Percentiles rank a stretch among this genome's conserved stretches.
phyloP scores from a whole-genome alignment of 1,139 yeast genomes.

The Kodamaea derodonti region DNA sequence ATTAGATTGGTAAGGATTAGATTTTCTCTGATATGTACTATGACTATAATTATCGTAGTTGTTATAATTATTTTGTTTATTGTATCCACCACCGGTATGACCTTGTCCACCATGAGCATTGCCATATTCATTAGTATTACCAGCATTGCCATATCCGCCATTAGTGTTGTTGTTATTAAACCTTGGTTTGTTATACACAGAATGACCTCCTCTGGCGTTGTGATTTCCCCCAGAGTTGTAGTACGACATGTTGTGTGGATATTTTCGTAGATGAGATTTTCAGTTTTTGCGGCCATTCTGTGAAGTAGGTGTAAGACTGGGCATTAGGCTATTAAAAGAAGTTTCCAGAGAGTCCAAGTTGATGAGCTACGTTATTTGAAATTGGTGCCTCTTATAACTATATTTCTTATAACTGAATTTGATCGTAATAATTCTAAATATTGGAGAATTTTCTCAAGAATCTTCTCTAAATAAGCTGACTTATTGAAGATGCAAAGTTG shows the following conservation, averaged over 20 bases:
- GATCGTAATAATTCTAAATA: too few species aligned
- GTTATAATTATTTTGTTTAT: slow-evolving; percentile 2
- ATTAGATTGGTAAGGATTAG: slow-evolving; percentile 2
- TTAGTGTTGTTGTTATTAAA: slow-evolving; percentile 5
- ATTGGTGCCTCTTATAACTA: too few species aligned
- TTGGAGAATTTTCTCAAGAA: too few species aligned
- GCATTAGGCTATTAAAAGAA: too few species aligned
- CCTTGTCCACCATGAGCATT: slow-evolving; percentile 3
- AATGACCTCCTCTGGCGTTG: slow-evolving; percentile 4
- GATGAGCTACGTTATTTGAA: too few species aligned
- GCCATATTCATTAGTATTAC: not conserved
- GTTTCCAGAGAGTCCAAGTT: too few species aligned
- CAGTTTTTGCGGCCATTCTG: too few species aligned
- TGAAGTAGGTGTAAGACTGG: too few species aligned
- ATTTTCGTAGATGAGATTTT: slow-evolving; percentile 19
- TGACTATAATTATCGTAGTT: not conserved
- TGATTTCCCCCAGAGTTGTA: slow-evolving; percentile 7
- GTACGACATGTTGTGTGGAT: slow-evolving; percentile 11
- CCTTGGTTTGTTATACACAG: slow-evolving; percentile 3
- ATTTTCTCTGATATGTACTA: slow-evolving; percentile 3
- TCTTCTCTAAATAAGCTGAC: too few species aligned
- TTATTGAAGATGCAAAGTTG: too few species aligned
- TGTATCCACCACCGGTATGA: slow-evolving; percentile 3
- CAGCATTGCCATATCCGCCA: not conserved
- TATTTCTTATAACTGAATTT: too few species aligned